Evolutionary conservation across 768 basidiomycete genomes (phyloP), one percentile per base, ranked within the genome.

Genomic region (Russula sp.): DNA sequence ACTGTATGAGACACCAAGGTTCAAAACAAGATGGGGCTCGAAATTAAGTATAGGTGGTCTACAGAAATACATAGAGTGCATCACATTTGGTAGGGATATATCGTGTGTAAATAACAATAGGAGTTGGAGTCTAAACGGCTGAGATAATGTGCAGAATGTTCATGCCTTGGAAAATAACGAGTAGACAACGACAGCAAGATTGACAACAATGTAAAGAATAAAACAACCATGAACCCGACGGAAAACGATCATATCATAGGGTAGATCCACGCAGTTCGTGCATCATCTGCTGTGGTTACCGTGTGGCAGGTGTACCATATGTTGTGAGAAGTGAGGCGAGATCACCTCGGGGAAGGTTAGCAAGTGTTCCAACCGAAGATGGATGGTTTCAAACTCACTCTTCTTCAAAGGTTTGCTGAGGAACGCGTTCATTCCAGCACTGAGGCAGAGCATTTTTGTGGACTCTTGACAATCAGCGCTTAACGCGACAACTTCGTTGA

Each of bases 401-500:
- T 82, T 84, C 67, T 77, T 82, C 43, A 88, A 73, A 13, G 88
- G 88, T 72, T 90, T 90, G 69, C 82, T 86, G 65, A 88, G 80
- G 70, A 88, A 90, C 4, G 78, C 76, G 67, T 88, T 87, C 88
- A 90, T 90, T 10, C 88, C 88, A 3, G 86, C 84, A 65, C 84
- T 87, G n/a, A 88, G 71, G 66, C 87, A 90, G 10, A 88, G 77
- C 69, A 83, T 81, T 67, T 87, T 87, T 1, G 87, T 87, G 5
- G 85, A 86, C 54, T 87, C 85, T 72, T 89, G 86, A 66, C 85
- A 86, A 70, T 90, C 87, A 2, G 87, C 87, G 68, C 86, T 87
- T 54, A 90, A 72, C 3, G 86, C 87, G 41, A 87, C 80, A 56
- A 90, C 86, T 88, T 61, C 7, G 10, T 25, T 45, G 11, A 39